Evolutionary conservation across 768 basidiomycete species (phyloP).

Genomic region (Mycena leptocephala): DNA sequence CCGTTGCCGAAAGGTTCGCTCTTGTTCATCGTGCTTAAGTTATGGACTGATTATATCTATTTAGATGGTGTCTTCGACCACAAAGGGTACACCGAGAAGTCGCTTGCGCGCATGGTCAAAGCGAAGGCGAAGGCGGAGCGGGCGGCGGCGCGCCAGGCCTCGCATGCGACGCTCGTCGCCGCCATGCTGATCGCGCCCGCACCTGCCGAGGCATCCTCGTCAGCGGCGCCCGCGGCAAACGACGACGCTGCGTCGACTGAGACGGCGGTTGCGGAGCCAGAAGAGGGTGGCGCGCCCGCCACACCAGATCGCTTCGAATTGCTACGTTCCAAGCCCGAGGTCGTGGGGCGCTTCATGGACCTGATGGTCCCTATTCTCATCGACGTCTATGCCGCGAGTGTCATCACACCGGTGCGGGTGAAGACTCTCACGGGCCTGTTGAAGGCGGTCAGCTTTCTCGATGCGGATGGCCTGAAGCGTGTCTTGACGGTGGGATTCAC

Average conservation of each 20-base stretch:
- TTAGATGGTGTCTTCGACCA: constrained; percentile 97
- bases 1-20: constrained; percentile 90
- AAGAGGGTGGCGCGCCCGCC: constrained; percentile 57
- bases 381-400: constrained; percentile 99
- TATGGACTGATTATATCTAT: constrained; percentile 5
- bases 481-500: constrained; percentile 80
- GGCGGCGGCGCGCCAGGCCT: constrained; percentile 76
- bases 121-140: constrained; percentile 89
- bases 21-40: background rate
- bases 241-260: constrained; percentile 41
- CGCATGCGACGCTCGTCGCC: constrained; percentile 48
- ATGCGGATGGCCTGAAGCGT: constrained; percentile 79
- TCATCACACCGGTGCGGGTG: constrained; percentile 87
- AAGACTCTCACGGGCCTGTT: constrained; percentile 91
- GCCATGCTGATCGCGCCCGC: constrained; percentile 43
- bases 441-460: constrained; percentile 93
- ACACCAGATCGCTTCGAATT: constrained; percentile 80
- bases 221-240: constrained; percentile 37
- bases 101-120: constrained; percentile 82
- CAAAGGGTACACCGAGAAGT: constrained; percentile 91
- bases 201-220: constrained; percentile 44
- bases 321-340: constrained; percentile 79
- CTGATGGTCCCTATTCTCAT: constrained; percentile 94
- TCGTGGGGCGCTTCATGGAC: constrained; percentile 89
- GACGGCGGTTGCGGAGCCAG: constrained; percentile 56